Conservation (phyloP, 2,329 filamentous ascomycete genomes). For the Aschersonia sp. region DNA sequence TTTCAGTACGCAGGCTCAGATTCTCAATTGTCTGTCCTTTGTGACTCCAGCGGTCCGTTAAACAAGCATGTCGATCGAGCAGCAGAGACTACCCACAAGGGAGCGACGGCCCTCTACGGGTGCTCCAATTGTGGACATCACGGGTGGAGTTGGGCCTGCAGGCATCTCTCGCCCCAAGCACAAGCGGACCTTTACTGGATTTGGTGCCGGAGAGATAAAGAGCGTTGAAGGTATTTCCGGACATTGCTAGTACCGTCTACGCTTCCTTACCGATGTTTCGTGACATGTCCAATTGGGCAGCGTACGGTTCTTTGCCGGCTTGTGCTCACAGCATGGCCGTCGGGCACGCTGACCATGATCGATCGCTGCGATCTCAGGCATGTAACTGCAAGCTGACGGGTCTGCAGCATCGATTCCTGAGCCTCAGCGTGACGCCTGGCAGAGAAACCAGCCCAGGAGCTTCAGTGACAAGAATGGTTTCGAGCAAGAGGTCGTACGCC, state of each 20-base stretch:
- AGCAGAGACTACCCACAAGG: constrained; percentile 33
- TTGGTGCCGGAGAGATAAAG: constrained; percentile 85
- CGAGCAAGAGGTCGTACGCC: constrained; percentile 72
- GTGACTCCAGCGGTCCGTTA: no score
- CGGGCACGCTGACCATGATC: no score
- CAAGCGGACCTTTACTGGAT: constrained; percentile 90
- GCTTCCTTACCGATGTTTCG: neutral
- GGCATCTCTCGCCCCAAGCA: constrained; percentile 86
- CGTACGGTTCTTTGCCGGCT: no score
- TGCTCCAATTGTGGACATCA: constrained; percentile 73
- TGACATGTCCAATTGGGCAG: neutral
- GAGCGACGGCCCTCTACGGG: constrained; percentile 71
- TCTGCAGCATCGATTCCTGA: constrained; percentile 64
- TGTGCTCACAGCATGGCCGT: no score
- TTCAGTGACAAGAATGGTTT: constrained; percentile 77
- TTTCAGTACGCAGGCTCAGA: neutral
- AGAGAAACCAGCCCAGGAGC: constrained; percentile 43
- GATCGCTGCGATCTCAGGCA: neutral
- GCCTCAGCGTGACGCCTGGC: constrained; percentile 70
- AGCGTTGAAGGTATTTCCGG: constrained; percentile 60
- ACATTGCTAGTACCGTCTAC: no score
- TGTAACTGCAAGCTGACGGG: neutral
- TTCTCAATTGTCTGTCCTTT: no score
- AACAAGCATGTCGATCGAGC: constrained; percentile 18
- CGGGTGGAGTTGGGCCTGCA: constrained; percentile 72